Evolutionary conservation across 345 rosid species (phyloP), one percentile per base, ranked within the genome.

Genomic region (Mercurialis annua): DNA sequence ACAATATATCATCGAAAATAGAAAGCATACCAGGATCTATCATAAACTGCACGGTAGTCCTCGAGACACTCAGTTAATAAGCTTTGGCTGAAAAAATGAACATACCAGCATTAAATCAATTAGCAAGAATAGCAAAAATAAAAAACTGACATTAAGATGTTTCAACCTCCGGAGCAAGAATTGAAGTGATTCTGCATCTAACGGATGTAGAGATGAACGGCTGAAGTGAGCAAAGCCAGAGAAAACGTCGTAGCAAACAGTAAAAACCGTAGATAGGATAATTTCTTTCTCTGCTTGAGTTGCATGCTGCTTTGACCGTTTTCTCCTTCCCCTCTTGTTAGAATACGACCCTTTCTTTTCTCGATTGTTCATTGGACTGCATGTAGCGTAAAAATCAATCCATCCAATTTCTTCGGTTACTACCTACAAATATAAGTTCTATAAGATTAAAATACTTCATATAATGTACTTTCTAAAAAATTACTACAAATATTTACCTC

Each of bases 241-340:
- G 76, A 83, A 87, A 69, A 84, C 84, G 54, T 87, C 90, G 73
- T 87, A 85, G 80, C 93, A 83, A 75, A 78, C 75, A 30, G 90
- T 80, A 65, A 85, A 85, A 33, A 85, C 79, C 17, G 77, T 62
- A n/a, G 84, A 85, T 29, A 87, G 70, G 57, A 85, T 76, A 43
- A 87, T 84, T 70, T 85, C 90, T 67, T 81, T 81, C 83, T 85
- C 90, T 42, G 93, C 93, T 71, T 85, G 93, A 68, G 76, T 73
- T 38, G 80, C 57, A 21, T 78, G 80, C 55, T 74, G 85, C 71
- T 82, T 85, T 57, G 80, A 76, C 69, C 84, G 79, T 70, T 40
- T 40, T 8, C 44, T 40, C 11, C 44, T 40, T 40, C 11, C 44
- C 11, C 11, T 40, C 10, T 9, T 40, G 8, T 40, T 40, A 14